phyloP scores from a whole-genome alignment of 768 basidiomycete species.

The Russula virescens region DNA sequence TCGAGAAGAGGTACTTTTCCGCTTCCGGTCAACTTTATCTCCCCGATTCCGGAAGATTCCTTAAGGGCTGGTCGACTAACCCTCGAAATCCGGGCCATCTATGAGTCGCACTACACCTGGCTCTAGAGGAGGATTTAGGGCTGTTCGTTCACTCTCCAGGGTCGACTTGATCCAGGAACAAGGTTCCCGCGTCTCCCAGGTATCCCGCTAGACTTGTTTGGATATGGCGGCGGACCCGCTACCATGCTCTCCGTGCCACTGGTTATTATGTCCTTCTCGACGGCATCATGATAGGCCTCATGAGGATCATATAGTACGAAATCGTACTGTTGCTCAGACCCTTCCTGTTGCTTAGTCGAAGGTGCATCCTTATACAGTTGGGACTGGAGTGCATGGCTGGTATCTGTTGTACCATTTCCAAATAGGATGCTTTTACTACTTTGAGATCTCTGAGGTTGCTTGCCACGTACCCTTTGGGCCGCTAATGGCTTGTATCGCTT shows the following conservation, averaged over 20 bases:
- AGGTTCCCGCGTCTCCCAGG: not conserved
- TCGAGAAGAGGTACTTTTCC: too few species aligned
- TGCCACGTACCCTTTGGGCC: not conserved
- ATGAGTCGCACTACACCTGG: not conserved
- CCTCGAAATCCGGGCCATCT: not conserved
- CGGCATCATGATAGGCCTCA: not conserved
- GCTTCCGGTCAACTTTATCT: too few species aligned
- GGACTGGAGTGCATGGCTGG: not conserved
- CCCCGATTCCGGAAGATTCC: too few species aligned
- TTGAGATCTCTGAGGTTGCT: not conserved
- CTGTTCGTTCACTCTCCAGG: not conserved
- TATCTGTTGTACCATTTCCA: not conserved
- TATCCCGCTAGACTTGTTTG: not conserved
- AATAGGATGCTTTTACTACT: not conserved
- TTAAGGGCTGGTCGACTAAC: too few species aligned
- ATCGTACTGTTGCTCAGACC: not conserved
- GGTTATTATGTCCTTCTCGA: not conserved
- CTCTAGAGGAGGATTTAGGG: not conserved
- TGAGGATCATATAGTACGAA: not conserved
- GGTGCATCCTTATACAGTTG: not conserved
- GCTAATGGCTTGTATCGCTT: conserved; percentile 2
- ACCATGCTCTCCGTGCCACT: not conserved
- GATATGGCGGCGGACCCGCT: not conserved
- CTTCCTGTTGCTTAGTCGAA: not conserved
- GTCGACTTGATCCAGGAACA: not conserved